Evolutionary conservation across 768 basidiomycete genomes (phyloP).

Genomic region (Mycena kentingensis): DNA sequence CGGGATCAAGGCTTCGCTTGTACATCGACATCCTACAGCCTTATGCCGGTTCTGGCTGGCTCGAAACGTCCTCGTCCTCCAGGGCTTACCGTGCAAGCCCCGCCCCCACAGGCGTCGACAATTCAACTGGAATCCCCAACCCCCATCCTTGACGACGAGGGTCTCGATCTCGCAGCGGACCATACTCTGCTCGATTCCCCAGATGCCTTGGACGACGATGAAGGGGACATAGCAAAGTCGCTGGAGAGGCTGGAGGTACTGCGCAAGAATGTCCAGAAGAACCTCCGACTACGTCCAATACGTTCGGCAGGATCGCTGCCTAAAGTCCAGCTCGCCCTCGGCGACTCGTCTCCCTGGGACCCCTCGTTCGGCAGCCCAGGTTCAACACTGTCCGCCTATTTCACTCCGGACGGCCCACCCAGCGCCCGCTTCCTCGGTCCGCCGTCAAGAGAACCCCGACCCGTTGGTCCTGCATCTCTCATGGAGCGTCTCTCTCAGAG

Average conservation of each 20-base stretch:
- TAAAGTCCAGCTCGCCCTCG: conserved; percentile 44
- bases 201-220: conserved; percentile 34
- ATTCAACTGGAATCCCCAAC: conserved; percentile 42
- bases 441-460: conserved; percentile 31
- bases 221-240: conserved; percentile 70
- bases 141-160: conserved; percentile 38
- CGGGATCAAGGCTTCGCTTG: too few species aligned
- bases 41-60: too few species aligned
- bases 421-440: conserved; percentile 30
- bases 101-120: conserved; percentile 22
- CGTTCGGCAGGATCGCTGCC: conserved; percentile 57
- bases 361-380: conserved; percentile 18
- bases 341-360: conserved; percentile 19
- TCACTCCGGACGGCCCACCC: conserved; percentile 25
- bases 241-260: conserved; percentile 69
- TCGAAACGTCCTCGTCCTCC: conserved; percentile 52
- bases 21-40: too few species aligned
- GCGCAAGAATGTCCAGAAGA: conserved; percentile 71
- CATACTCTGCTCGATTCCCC: conserved; percentile 35
- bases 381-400: conserved; percentile 21
- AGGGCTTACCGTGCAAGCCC: conserved; percentile 48
- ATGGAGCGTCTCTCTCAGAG: conserved; percentile 50
- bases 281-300: conserved; percentile 78
- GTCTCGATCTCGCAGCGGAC: conserved; percentile 34
- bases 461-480: conserved; percentile 50